Evolutionary conservation across 306 rosid species (phyloP), one percentile per base, ranked within the genome.

Genomic region (Rosa rugosa): DNA sequence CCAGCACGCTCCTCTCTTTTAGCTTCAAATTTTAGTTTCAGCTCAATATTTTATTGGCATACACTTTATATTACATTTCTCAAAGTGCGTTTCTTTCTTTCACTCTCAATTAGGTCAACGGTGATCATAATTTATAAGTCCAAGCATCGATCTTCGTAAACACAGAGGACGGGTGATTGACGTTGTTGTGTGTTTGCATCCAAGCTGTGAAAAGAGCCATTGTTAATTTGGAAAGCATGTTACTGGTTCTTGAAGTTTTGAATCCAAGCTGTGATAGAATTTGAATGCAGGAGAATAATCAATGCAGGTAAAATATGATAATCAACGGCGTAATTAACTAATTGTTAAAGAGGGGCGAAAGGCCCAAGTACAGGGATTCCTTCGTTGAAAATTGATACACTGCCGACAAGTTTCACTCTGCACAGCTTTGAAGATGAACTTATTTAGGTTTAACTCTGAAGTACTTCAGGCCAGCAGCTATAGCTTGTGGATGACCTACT

Each of bases 1-100:
- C 38, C 56, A 69, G 18, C 76, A 69, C 73, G 77, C 78, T 68
- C 47, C 47, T 77, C 54, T 17, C 20, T 75, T 60, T 38, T 38
- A 12, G 57, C 54, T 63, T 79, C 53, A 36, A 64, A 23, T 62
- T 63, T 63, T 56, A 41, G 17, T 47, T 57, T 47, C 46, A n/a
- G 40, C 51, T 79, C 4, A 49, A 4, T 77, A 22, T 57, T 41
- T 8, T 53, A 22, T 42, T 10, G 17, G 38, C 41, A 13, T 22
- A 54, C 18, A 36, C 8, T 4, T 46, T 8, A 22, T 25, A 40
- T 11, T 31, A 47, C 64, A 11, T 23, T 14, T 54, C 44, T n/a
- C 20, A 12, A 31, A 44, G 12, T 8, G 41, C 76, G 46, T 72
- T 34, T 49, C 17, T 71, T 49, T 27, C 63, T 71, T 25, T 25